Base-by-base conservation (phyloP, 768 basidiomycete genomes). In the Boletus barrowsii region DNA sequence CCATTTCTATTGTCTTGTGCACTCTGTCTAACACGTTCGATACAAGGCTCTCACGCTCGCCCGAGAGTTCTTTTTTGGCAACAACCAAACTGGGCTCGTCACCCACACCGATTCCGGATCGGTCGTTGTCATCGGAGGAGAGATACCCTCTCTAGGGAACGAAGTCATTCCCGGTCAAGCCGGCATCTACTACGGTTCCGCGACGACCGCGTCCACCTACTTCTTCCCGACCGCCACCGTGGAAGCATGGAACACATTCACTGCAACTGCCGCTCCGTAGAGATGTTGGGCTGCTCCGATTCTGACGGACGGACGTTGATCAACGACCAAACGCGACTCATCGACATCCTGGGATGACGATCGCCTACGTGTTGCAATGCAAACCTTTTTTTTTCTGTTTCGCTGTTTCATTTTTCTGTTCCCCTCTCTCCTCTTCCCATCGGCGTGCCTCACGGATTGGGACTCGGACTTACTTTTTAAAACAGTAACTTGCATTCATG, bases 41-140 rank as follows among this genome's bases (percentile, higher is more conserved):
- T 8, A 18, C 57, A 89, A 89, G 87, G 84, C 82, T 6, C 76
- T 79, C 64, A 77, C 77, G 18, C 81, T 90, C 66, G 64, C 77
- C 14, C 80, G 82, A 18, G 84, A 90, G 55, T 90, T 88, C 57
- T 72, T 90, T 47, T 72, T 90, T 39, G 87, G 88, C 4, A 70
- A 68, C 52, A 85, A 87, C 66, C 53, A 70, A 32, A 83, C 82
- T 2, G 88, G 87, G 0, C 75, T 81, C 6, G 81, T 89, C 36
- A 70, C 65, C 20, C 63, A 64, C 10, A 55, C 61, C 6, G 20
- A 30, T 51, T 57, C 57, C 0, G 71, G 66, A 36, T 29, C 56
- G 11, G 60, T 60, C 36, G 45, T 64, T 4, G 78, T 80, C 39
- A 55, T 78, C 22, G 81, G 79, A 11, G 87, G 86, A 10, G 81